A percentile compares a stretch with the other conserved stretches of the same genome.
Conservation (phyloP, 805 yeast species). For the Candida corydali region DNA sequence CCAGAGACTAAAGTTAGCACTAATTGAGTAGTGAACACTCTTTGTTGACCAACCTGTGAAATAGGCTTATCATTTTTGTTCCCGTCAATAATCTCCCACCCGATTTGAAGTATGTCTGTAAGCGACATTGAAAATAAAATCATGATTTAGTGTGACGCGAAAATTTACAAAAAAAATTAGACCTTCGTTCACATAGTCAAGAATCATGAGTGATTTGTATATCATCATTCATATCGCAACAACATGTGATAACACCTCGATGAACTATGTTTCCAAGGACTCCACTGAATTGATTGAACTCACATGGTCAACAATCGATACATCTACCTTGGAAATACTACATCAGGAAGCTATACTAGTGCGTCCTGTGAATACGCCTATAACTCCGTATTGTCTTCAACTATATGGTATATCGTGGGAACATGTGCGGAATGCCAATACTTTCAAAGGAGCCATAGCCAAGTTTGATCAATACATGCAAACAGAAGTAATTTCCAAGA, state of each 20-base stretch:
- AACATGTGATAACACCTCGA: conserved; percentile 61
- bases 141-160: neutral
- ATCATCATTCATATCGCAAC: conserved; percentile 60
- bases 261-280: conserved; percentile 55
- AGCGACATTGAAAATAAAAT: conserved; percentile 1
- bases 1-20: conserved; percentile 48
- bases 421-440: conserved; percentile 50
- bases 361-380: conserved; percentile 62
- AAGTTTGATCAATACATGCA: conserved; percentile 50
- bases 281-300: conserved; percentile 64
- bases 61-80: conserved; percentile 3
- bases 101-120: conserved; percentile 1
- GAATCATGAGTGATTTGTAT: conserved; percentile 54
- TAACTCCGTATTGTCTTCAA: conserved; percentile 53
- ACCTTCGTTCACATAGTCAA: too few species aligned
- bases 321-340: conserved; percentile 42
- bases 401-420: conserved; percentile 58
- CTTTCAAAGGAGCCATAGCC: conserved; percentile 60
- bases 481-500: conserved; percentile 35
- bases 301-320: conserved; percentile 63
- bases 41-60: conserved; percentile 29
- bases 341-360: conserved; percentile 46
- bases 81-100: conserved; percentile 3
- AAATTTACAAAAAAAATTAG: too few species aligned
- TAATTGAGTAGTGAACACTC: conserved; percentile 56